phyloP scores from a whole-genome alignment of 1,284 basidiomycete genomes.

The Kalmanozyma brasiliensis region DNA sequence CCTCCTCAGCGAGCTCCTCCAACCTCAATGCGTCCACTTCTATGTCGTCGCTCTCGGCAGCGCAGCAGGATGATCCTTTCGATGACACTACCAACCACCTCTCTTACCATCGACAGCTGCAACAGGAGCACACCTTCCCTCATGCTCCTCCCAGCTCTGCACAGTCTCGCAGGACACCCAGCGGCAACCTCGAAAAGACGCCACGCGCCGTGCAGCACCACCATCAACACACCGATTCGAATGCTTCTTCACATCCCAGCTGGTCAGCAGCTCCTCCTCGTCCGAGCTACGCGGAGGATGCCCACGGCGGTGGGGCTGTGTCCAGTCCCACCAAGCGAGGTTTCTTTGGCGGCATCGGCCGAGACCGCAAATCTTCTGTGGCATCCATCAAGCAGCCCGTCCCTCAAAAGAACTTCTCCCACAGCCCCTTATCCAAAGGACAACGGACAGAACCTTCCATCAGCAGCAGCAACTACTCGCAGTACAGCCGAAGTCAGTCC shows the following conservation, averaged over 20 bases:
- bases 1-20: slow-evolving; percentile 44
- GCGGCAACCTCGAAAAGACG: slow-evolving; percentile 12
- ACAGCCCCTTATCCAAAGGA: slow-evolving; percentile 43
- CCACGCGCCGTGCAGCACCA: slow-evolving; percentile 7
- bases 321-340: slow-evolving; percentile 55
- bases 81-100: slow-evolving; percentile 43
- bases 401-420: slow-evolving; percentile 30
- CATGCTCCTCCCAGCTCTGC: slow-evolving; percentile 21
- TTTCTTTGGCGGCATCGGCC: slow-evolving; percentile 53
- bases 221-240: slow-evolving; percentile 17
- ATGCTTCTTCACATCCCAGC: slow-evolving; percentile 4
- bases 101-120: slow-evolving; percentile 47
- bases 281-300: slow-evolving; percentile 44
- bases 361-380: slow-evolving; percentile 49
- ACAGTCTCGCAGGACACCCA: slow-evolving; percentile 18
- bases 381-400: slow-evolving; percentile 29
- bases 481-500: slow-evolving; percentile 56
- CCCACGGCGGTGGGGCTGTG: slow-evolving; percentile 16
- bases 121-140: slow-evolving; percentile 33
- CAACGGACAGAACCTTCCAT: slow-evolving; percentile 21
- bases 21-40: slow-evolving; percentile 48
- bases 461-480: slow-evolving; percentile 24
- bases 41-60: slow-evolving; percentile 44
- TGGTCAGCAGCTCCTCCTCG: slow-evolving; percentile 19
- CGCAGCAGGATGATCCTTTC: slow-evolving; percentile 38